Percentiles rank a stretch among this genome's conserved stretches.
Evolutionary conservation across 1,284 basidiomycete species (phyloP).

Genomic region (Heterobasidion irregulare): DNA sequence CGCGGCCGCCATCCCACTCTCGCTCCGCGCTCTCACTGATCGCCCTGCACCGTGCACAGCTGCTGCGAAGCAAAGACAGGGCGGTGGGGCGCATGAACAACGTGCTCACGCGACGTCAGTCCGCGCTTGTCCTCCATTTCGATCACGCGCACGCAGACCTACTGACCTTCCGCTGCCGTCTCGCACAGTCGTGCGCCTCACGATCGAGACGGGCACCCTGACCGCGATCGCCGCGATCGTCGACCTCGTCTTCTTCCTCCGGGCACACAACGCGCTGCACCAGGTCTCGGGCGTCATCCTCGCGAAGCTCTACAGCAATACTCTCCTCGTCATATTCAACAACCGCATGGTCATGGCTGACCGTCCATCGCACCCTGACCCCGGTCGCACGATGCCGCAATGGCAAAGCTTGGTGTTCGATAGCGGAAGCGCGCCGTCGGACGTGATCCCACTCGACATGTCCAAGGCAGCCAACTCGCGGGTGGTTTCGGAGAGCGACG

Average conservation of each 20-base stretch:
- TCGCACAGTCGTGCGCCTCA: neutral
- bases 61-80: neutral
- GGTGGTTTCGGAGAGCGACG: neutral
- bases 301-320: constrained; percentile 10
- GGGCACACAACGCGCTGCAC: constrained; percentile 7
- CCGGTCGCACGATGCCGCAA: neutral
- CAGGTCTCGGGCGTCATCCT: constrained; percentile 3
- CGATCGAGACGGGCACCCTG: neutral
- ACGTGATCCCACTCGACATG: too few species aligned
- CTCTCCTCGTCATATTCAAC: constrained; percentile 10
- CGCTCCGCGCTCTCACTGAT: neutral
- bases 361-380: neutral
- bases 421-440: neutral
- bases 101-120: neutral
- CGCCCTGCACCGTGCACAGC: neutral
- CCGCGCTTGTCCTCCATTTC: neutral
- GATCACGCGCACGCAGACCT: neutral
- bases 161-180: neutral
- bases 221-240: constrained; percentile 6
- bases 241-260: constrained; percentile 9
- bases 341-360: constrained; percentile 5
- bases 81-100: neutral
- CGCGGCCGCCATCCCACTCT: neutral
- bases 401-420: neutral
- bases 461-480: neutral